Percentiles rank a stretch among this genome's conserved stretches.
Evolutionary conservation across 164 flowering plant species (phyloP).

Genomic region (Vitis vinifera): ASM3070453v1 NC_081820.1:263501-264000

Average conservation of each 20-base stretch:
- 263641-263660: no score
- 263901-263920: not conserved
- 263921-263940: not conserved
- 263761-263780: not conserved
- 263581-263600: no score
- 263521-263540: no score
- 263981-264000: slow-evolving; percentile 85
- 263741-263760: no score
- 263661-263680: not conserved
- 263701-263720: not conserved
- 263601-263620: no score
- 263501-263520: no score
- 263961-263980: slow-evolving; percentile 94
- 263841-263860: not conserved
- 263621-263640: no score
- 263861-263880: not conserved
- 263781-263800: not conserved
- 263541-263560: no score
- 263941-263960: slow-evolving; percentile 6
- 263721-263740: not conserved
- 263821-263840: not conserved
- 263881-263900: not conserved
- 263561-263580: no score
- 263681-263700: not conserved
- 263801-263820: not conserved